Base-by-base conservation (phyloP, 2,329 filamentous ascomycete species). In the Aureobasidium sp. region DNA sequence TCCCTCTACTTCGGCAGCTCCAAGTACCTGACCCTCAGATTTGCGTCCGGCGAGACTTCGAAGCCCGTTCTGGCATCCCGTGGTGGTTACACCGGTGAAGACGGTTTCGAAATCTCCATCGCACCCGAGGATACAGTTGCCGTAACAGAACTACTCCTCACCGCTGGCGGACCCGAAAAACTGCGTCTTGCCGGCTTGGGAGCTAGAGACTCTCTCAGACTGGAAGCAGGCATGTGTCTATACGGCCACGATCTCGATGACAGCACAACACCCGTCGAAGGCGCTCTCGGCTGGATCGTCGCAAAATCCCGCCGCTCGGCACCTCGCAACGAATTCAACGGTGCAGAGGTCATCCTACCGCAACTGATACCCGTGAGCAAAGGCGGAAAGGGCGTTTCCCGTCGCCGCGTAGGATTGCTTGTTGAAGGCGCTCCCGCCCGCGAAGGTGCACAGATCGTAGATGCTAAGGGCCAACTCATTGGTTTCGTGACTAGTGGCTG, bases 181-280 rank as follows among this genome's bases (percentile, higher is more conserved):
- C 79, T 96, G 17, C 87, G 88, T 70, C 83, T 96, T 49, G 91
- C 93, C 1, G 94, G 94, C 3, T 83, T 99, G 0, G 94, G 92
- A 11, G 91, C 94, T 2, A 85, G 94, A 66, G 94, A 99, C 75
- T 95, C 89, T 65, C 84, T 99, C 64, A 87, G 94, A 51, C 85
- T 99, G 34, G 94, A 99, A 78, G 94, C 94, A 0, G 94, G 94
- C 64, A 96, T 99, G 93, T 99, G 94, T 76, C 83, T 99, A n/a
- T 99, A 99, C 77, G 94, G 94, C n/a, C 91, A 97, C 77, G 94
- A 99, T 74, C 84, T 99, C 41, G 87, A 95, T 73, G 93, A 96
- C 63, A 79, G 79, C 0, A 88, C 84, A 12, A 89, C 87, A 1
- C 87, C 87, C 1, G 85, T 88, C 5, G 83, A 86, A 71, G 87